These are phyloP conservation scores for Colletotrichum sp. DNA, from an alignment of 2,329 filamentous ascomycete genomes.

Conservation along the genomic window DNA sequence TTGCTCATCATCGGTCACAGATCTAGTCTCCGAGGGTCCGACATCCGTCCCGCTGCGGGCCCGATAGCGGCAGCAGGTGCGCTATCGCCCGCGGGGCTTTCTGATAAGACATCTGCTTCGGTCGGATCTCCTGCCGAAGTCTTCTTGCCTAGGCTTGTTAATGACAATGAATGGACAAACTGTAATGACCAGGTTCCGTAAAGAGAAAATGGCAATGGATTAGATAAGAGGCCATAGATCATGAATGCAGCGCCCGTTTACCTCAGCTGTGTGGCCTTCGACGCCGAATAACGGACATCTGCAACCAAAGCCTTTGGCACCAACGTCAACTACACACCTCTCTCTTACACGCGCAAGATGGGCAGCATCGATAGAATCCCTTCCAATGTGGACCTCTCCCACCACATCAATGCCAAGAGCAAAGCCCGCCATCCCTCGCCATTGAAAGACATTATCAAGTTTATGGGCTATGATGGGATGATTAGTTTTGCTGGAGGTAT, in stretches of 20 bases:
- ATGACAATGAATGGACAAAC: not conserved
- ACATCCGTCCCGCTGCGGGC: not conserved
- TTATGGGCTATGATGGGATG: conserved; percentile 37
- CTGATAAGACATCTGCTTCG: not conserved
- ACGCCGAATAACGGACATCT: too few relatives aligned
- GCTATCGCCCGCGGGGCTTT: not conserved
- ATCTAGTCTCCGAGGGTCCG: not conserved
- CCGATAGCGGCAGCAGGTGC: not conserved
- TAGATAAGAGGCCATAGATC: not conserved
- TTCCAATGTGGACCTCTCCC: conserved; percentile 27
- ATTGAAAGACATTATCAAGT: conserved; percentile 36
- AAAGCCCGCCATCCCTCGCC: conserved; percentile 32
- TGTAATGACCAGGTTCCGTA: not conserved
- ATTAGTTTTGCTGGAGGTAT: conserved; percentile 32
- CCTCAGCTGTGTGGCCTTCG: not conserved
- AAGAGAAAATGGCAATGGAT: not conserved
- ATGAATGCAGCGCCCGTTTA: not conserved
- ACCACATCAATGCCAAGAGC: conserved; percentile 34
- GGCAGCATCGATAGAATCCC: not conserved
- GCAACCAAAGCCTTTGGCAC: too few relatives aligned
- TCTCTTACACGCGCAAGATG: not conserved
- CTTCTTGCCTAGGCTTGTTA: not conserved
- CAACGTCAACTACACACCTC: too few relatives aligned
- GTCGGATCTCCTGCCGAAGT: not conserved
- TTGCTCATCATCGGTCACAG: not conserved